phyloP scores from a whole-genome alignment of 495 filamentous ascomycete species.

The Mytilinidion resinicola region DNA sequence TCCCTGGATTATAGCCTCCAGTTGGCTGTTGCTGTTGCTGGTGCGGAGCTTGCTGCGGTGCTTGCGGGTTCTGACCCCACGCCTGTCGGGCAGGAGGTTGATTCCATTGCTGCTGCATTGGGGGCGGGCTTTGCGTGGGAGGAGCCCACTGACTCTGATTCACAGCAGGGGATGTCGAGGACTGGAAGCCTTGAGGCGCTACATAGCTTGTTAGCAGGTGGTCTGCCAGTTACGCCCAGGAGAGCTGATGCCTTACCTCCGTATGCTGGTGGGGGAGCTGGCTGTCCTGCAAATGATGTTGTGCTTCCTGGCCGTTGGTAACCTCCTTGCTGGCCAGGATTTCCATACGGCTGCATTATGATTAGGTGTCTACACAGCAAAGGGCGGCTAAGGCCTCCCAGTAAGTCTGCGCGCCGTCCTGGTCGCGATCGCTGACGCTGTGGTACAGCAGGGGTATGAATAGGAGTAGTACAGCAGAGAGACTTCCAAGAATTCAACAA shows the following conservation, averaged over 20 bases:
- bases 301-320: conserved; percentile 22
- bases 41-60: not conserved
- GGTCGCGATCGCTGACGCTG: not conserved
- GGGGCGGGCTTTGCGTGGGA: conserved; percentile 9
- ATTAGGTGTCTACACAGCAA: conserved; percentile 3
- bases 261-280: conserved; percentile 20
- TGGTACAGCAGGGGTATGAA: not conserved
- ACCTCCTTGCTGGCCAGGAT: conserved; percentile 4
- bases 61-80: conserved; percentile 1
- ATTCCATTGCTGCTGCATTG: conserved; percentile 16
- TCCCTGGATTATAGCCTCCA: conserved; percentile 20
- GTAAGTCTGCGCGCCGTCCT: not conserved
- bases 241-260: conserved; percentile 14
- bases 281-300: conserved; percentile 17
- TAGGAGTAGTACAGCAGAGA: not conserved
- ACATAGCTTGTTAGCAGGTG: not conserved
- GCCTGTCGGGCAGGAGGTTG: conserved; percentile 10
- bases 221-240: not conserved
- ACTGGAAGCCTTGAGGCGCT: conserved; percentile 19
- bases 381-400: not conserved
- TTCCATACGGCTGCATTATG: conserved; percentile 19
- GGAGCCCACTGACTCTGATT: conserved; percentile 17
- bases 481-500: not conserved
- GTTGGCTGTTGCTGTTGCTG: conserved; percentile 10
- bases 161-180: conserved; percentile 8